These are phyloP conservation scores for Acacia pycnantha DNA, from an alignment of 331 rosid genomes.

Conservation along the genomic window DNA sequence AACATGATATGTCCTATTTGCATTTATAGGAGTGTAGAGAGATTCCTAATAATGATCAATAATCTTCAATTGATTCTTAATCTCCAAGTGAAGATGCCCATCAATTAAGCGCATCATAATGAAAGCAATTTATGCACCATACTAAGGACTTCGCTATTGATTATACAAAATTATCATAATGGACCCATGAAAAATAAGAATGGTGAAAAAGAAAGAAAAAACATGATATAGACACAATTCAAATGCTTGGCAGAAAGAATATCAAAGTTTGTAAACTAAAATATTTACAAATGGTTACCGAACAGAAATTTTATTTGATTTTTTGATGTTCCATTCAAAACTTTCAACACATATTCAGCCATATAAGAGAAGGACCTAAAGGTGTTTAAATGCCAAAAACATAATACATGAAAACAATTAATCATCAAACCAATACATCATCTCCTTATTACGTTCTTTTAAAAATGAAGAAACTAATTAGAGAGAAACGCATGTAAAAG, in stretches of 20 bases:
- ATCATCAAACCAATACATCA: not conserved
- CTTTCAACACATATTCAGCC: not conserved
- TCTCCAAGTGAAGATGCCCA: not conserved
- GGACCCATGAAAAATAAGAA: not conserved
- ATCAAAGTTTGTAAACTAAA: not conserved
- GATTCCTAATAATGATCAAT: not conserved
- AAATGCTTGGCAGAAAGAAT: not conserved
- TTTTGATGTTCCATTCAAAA: not conserved
- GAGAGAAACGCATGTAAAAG: not conserved
- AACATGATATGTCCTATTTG: not conserved
- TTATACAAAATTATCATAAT: not conserved
- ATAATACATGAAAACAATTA: conserved; percentile 11
- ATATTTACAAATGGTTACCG: not conserved
- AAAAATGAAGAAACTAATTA: not conserved
- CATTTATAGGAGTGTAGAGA: not conserved
- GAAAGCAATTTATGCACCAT: not conserved
- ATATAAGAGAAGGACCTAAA: not conserved
- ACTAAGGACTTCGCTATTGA: conserved; percentile 7
- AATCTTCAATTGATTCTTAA: not conserved
- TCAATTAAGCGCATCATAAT: not conserved
- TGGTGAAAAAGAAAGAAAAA: conserved; percentile 6
- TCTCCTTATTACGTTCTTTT: not conserved
- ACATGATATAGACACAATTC: not conserved
- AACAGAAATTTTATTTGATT: not conserved
- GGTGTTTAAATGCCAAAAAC: not conserved